Evolutionary conservation across 805 yeast genomes (phyloP).

Genomic region (Pichia membranifaciens): DNA sequence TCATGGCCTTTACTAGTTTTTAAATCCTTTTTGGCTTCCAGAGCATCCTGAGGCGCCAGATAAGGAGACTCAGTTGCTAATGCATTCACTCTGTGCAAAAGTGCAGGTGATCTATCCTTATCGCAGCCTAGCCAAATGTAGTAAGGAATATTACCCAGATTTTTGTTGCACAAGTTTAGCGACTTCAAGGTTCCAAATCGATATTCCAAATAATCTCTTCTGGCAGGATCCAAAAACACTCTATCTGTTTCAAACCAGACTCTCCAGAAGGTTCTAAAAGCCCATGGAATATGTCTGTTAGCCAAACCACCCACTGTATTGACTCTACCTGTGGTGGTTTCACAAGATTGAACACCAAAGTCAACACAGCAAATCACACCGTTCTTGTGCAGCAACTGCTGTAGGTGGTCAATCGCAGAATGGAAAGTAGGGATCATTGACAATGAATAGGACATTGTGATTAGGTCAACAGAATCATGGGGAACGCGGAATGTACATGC

Average conservation of each 20-base stretch:
- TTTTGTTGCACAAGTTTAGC: slow-evolving; percentile 57
- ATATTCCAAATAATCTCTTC: slow-evolving; percentile 80
- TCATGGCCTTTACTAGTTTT: slow-evolving; percentile 67
- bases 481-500: slow-evolving; percentile 65
- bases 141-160: slow-evolving; percentile 71
- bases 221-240: slow-evolving; percentile 70
- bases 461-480: slow-evolving; percentile 51
- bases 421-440: slow-evolving; percentile 84
- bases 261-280: slow-evolving; percentile 76
- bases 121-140: slow-evolving; percentile 79
- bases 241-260: slow-evolving; percentile 83
- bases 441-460: slow-evolving; percentile 74
- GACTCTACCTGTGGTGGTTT: slow-evolving; percentile 59
- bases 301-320: slow-evolving; percentile 71
- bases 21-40: slow-evolving; percentile 22
- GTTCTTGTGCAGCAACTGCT: slow-evolving; percentile 41
- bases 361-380: slow-evolving; percentile 72
- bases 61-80: slow-evolving; percentile 80
- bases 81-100: slow-evolving; percentile 53
- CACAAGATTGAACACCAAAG: slow-evolving; percentile 69
- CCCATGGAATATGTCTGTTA: slow-evolving; percentile 71
- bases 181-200: slow-evolving; percentile 77
- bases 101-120: slow-evolving; percentile 46
- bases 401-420: slow-evolving; percentile 69
- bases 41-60: slow-evolving; percentile 49